Base-by-base conservation (phyloP, 2,329 filamentous ascomycete species). In the Hypoxylon sp. region DNA sequence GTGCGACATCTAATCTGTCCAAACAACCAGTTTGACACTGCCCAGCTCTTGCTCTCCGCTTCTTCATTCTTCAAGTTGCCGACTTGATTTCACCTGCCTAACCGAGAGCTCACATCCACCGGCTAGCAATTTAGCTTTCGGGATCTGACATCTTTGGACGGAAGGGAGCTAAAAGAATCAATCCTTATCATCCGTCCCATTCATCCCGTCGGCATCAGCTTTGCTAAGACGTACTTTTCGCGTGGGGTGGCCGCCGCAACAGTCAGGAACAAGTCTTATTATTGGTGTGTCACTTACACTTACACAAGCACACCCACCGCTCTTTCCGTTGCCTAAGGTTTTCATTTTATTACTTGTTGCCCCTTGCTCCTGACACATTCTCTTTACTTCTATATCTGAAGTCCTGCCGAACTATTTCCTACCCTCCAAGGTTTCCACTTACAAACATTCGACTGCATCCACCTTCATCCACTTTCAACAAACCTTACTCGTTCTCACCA, bases 101-200 rank as follows among this genome's bases (percentile, higher is more conserved):
- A 69, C 69, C 68, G 66, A 74, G 69, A 48, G 26, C 62, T 55
- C 39, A 63, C 62, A 71, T 68, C 70, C 73, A 67, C 63, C 63
- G 68, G 63, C 62, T 46, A 42, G 24, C 59, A 63, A 63, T 61
- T 65, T 63, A 50, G 57, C 65, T 68, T 17, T 75, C 73, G 73
- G 74, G 70, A 75, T 69, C 74, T 74, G 60, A 73, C 70, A 72
- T 73, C 64, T 69, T 55, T 55, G 59, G 53, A 70, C 73, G 51
- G 66, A 60, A 69, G 51, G 59, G 66, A 57, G 61, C 62, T 37
- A 71, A 64, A 54, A 62, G 44, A 44, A 55, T 61, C 47, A 51
- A 58, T 31, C 39, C 58, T 69, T 71, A 66, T 72, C 71, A 64
- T 62, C 68, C 70, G 59, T 70, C 22, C 55, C 51, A 66, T 70